These are phyloP conservation scores for Zychaea mexicana DNA, from an alignment of 371 early-diverging fungal species.

Conservation along the genomic window DNA sequence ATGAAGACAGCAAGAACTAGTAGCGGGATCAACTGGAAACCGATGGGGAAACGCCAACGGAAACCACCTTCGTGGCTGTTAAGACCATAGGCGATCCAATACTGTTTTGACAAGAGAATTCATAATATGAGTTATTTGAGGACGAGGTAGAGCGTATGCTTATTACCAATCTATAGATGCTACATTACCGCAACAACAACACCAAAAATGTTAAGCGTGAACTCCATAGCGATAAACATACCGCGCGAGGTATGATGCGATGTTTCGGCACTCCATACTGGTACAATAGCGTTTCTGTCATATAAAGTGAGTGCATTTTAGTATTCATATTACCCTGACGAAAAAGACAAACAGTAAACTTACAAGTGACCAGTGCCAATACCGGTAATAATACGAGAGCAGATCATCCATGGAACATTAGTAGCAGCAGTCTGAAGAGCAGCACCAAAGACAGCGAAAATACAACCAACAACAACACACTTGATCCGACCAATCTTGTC, in stretches of 20 bases:
- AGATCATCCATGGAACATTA: conserved; percentile 48
- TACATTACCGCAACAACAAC: conserved; percentile 36
- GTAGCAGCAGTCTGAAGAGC: conserved; percentile 39
- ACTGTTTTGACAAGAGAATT: conserved; percentile 1
- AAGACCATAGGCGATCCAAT: conserved; percentile 42
- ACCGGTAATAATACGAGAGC: conserved; percentile 47
- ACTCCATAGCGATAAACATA: conserved; percentile 40
- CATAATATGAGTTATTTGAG: too few species aligned
- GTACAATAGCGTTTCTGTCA: conserved; percentile 41
- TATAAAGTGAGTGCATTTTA: not conserved
- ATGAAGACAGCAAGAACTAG: conserved; percentile 27
- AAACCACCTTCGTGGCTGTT: conserved; percentile 30
- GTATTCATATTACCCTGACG: too few species aligned
- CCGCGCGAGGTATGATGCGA: conserved; percentile 43
- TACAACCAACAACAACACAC: conserved; percentile 37
- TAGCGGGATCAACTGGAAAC: conserved; percentile 39
- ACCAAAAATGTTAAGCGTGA: conserved; percentile 46
- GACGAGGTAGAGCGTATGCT: too few species aligned
- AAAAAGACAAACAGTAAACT: not conserved
- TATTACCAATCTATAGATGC: too few species aligned
- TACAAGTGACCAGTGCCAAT: conserved; percentile 49
- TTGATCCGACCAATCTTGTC: conserved; percentile 44
- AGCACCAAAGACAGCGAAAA: conserved; percentile 40
- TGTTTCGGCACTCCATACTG: conserved; percentile 48
- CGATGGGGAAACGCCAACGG: conserved; percentile 45